Evolutionary conservation across 306 rosid genomes (phyloP), one percentile per base, ranked within the genome.

Genomic region (Quercus gilva): DNA sequence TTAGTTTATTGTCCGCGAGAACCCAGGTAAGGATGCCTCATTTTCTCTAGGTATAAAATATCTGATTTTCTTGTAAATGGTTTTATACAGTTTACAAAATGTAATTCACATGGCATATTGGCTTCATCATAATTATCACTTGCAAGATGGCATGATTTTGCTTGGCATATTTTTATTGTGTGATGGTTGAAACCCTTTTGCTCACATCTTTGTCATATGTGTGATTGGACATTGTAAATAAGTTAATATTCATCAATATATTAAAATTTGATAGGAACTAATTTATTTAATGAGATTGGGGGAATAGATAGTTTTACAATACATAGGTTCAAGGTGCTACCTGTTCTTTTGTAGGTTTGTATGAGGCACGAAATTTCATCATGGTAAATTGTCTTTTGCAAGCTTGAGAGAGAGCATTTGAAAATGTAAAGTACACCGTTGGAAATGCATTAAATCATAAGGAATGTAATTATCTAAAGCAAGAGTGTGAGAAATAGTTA

Each of bases 1-100:
- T 77, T 95, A 61, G 78, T 90, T 51, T 90, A 74, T 80, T 91
- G 98, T 78, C 97, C 97, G 20, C 86, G 85, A 26, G 94, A 92
- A 43, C 90, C 83, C 60, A 95, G 98, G 99, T 89, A 74, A 43
- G 70, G 78, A 25, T 65, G 67, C 83, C 70, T 75, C 75, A 69
- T 69, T 21, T 26, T 57, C 71, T 19, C 64, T 52, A 14, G 28
- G 56, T 26, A 25, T 67, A 55, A 28, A 12, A 29, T 69, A 76
- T 29, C 76, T 67, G 64, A 55, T 56, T 75, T 53, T 49, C 59
- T 20, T 56, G 69, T 49, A 26, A 56, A 59, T 53, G 56, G 15
- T 53, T 37, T 35, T 86, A 67, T 68, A 9, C 3, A 3, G 64
- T 2, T 61, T 72, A 58, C 21, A 49, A 59, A 11, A 75, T 29